phyloP scores from a whole-genome alignment of 1,139 yeast genomes.

The Arxiozyma slooffiae region DNA sequence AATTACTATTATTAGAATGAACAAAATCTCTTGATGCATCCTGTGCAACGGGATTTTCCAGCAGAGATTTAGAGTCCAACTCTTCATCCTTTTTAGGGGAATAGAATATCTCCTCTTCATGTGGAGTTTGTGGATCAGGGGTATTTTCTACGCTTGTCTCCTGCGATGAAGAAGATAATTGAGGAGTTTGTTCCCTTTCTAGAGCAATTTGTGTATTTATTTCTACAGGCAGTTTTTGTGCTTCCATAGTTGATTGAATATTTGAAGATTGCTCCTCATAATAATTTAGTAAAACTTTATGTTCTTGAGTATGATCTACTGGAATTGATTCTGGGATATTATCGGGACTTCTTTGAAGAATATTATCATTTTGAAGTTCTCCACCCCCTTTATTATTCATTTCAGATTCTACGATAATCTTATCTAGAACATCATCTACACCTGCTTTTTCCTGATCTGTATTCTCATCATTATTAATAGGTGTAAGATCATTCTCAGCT shows the following conservation, averaged over 20 bases:
- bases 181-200: neutral
- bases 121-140: neutral
- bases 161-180: neutral
- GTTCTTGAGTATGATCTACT: neutral
- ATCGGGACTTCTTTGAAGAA: constrained; percentile 9
- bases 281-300: neutral
- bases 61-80: neutral
- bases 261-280: neutral
- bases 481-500: neutral
- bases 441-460: neutral
- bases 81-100: neutral
- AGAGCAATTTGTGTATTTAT: neutral
- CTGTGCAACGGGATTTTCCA: constrained; percentile 1
- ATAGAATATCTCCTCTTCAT: neutral
- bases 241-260: neutral
- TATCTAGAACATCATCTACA: neutral
- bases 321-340: constrained; percentile 6
- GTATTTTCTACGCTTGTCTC: neutral
- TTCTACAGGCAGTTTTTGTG: neutral
- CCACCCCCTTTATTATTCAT: neutral
- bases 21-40: neutral
- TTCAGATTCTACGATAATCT: neutral
- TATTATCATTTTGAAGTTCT: neutral
- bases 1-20: neutral
- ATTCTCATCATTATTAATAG: neutral